Conservation (phyloP, 2,329 filamentous ascomycete genomes). For the Sporothrix schenckii region DNA sequence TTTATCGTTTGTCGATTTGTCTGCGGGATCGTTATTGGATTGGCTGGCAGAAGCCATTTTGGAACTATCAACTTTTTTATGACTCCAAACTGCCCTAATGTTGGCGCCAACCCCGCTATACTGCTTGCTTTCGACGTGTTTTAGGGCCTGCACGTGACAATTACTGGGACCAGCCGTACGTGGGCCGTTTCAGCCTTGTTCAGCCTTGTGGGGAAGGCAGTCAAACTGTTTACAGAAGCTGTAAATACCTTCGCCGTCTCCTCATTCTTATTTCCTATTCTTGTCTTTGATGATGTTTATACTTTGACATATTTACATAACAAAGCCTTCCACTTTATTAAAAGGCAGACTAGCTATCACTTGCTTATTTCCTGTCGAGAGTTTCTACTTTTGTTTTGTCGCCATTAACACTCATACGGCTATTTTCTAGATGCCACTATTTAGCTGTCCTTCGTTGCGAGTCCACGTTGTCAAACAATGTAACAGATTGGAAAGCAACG, state of each 20-base stretch:
- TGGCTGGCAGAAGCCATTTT: background rate
- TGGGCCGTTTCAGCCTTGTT: slow-evolving; percentile 23
- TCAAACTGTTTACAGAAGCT: background rate
- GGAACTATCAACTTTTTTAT: slow-evolving; percentile 6
- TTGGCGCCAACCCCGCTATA: slow-evolving; percentile 27
- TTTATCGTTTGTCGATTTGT: background rate
- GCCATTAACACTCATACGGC: no score
- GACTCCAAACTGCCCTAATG: background rate
- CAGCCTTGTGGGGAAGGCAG: slow-evolving; percentile 21
- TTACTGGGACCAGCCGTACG: no score
- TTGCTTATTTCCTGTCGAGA: background rate
- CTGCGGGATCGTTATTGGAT: no score
- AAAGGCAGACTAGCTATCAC: background rate
- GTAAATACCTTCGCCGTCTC: no score
- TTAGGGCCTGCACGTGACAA: slow-evolving; percentile 23
- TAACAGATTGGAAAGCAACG: no score
- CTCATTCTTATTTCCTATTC: background rate
- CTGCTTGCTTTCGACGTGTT: background rate
- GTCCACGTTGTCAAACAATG: no score
- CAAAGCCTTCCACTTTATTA: background rate
- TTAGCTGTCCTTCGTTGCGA: no score
- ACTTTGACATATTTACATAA: background rate
- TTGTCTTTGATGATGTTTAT: background rate
- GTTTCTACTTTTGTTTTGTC: no score
- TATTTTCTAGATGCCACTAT: no score